A percentile compares a stretch with the other conserved stretches of the same genome.
Evolutionary conservation across 345 rosid species (phyloP).

Genomic region (Bruguiera parviflora): DNA sequence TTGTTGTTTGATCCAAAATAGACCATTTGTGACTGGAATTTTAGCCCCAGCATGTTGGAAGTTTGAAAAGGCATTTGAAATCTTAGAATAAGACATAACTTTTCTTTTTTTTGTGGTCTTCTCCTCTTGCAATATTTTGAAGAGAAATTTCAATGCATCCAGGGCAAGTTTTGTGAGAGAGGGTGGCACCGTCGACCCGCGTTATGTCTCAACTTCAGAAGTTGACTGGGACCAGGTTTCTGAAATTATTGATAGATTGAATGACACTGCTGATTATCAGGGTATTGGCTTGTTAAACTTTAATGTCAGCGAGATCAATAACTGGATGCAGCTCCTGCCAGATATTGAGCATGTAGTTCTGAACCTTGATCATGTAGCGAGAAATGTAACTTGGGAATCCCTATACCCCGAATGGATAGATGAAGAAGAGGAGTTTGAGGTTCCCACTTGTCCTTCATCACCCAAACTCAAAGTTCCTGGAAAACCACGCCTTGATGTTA

Average conservation of each 20-base stretch:
- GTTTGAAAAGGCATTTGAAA: not conserved
- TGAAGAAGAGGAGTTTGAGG: slow-evolving; percentile 80
- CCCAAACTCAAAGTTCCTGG: slow-evolving; percentile 66
- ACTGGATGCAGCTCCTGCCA: slow-evolving; percentile 51
- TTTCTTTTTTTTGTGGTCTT: not conserved
- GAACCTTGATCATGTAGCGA: slow-evolving; percentile 39
- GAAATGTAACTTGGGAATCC: slow-evolving; percentile 68
- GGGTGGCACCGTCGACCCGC: slow-evolving; percentile 39
- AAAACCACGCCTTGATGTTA: slow-evolving; percentile 69
- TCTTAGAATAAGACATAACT: not conserved
- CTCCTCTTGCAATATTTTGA: slow-evolving; percentile 12
- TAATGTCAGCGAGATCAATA: slow-evolving; percentile 50
- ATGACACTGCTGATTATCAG: slow-evolving; percentile 44
- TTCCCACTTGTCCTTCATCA: slow-evolving; percentile 71
- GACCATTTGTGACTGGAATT: too few relatives aligned
- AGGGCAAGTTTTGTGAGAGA: slow-evolving; percentile 40
- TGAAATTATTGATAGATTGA: slow-evolving; percentile 44
- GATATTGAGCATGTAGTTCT: slow-evolving; percentile 59
- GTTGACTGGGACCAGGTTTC: slow-evolving; percentile 64
- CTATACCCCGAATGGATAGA: slow-evolving; percentile 93
- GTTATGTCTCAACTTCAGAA: slow-evolving; percentile 51
- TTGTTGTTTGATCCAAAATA: too few relatives aligned
- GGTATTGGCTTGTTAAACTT: slow-evolving; percentile 79
- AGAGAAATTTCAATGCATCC: slow-evolving; percentile 13
- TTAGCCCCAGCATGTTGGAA: too few relatives aligned